Evolutionary conservation across 129 eudicot genomes (phyloP).

Genomic region (Dittrichia graveolens): DNA sequence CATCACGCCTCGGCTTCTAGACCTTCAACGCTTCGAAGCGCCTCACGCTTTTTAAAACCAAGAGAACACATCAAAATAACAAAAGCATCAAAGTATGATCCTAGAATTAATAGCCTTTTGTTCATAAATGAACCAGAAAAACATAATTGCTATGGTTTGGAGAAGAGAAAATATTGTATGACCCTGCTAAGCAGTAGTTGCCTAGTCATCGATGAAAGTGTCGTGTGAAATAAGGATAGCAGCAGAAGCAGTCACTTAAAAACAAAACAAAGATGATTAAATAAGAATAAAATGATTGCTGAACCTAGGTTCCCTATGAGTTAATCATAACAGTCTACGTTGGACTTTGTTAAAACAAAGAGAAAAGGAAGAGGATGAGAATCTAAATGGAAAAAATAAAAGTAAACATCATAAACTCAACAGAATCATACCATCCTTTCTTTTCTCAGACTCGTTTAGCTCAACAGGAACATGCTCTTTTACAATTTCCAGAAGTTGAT

Average conservation of each 20-base stretch:
- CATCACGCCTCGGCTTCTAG: no score
- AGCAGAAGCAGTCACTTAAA: constrained; percentile 2
- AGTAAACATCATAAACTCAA: constrained; percentile 2
- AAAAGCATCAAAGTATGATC: no score
- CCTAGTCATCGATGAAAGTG: no score
- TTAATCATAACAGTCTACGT: not conserved
- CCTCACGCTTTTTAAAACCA: no score
- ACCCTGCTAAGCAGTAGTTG: no score
- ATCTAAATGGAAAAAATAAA: not conserved
- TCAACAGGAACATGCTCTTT: constrained; percentile 71
- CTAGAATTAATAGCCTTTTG: no score
- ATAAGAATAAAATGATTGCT: not conserved
- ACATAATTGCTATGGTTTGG: no score
- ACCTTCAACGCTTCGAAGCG: no score
- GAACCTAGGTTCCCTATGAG: not conserved
- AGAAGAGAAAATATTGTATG: no score
- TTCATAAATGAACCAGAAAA: no score
- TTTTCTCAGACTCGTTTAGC: constrained; percentile 65
- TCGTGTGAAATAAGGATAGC: not conserved
- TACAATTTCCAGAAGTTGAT: constrained; percentile 72
- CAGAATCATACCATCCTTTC: constrained; percentile 72
- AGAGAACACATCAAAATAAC: no score
- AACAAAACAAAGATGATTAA: not conserved
- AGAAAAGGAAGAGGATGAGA: not conserved
- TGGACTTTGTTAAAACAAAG: not conserved